Evolutionary conservation across 2,329 filamentous ascomycete species (phyloP).

Genomic region (Colletotrichum sp.): DNA sequence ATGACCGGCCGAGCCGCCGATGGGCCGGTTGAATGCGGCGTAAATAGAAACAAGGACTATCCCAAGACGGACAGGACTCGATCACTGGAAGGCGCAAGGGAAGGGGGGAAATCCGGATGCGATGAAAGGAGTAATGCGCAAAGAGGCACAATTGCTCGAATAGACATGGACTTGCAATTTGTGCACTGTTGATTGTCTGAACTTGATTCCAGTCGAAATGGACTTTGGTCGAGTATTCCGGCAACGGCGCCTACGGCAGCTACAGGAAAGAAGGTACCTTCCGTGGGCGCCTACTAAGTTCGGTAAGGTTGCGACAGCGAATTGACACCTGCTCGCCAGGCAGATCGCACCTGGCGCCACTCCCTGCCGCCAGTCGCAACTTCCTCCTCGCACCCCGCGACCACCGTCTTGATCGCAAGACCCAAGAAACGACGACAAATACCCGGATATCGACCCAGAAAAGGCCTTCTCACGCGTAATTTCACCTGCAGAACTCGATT

Average conservation of each 20-base stretch:
- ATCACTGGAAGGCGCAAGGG: not conserved
- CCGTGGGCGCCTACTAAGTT: not conserved
- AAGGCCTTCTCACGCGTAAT: not conserved
- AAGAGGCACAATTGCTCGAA: not conserved
- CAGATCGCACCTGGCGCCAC: not conserved
- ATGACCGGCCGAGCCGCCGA: not conserved
- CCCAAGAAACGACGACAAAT: not conserved
- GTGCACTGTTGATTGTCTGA: accelerated
- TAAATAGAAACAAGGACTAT: not conserved
- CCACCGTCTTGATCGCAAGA: not conserved
- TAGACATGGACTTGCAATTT: not conserved
- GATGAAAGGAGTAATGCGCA: not conserved
- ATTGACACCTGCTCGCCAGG: not conserved
- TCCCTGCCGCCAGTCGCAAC: not conserved
- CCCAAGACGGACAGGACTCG: not conserved
- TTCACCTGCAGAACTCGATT: not conserved
- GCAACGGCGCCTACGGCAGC: not conserved
- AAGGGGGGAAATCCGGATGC: not conserved
- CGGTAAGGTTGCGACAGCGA: not conserved
- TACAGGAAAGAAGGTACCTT: not conserved
- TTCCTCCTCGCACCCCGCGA: not conserved
- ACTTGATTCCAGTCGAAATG: not conserved
- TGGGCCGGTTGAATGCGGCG: not conserved
- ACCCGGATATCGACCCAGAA: not conserved
- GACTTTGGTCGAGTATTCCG: not conserved